Evolutionary conservation across 305 asterid species (phyloP).

Genomic region (Fraxinus angustifolia): DNA sequence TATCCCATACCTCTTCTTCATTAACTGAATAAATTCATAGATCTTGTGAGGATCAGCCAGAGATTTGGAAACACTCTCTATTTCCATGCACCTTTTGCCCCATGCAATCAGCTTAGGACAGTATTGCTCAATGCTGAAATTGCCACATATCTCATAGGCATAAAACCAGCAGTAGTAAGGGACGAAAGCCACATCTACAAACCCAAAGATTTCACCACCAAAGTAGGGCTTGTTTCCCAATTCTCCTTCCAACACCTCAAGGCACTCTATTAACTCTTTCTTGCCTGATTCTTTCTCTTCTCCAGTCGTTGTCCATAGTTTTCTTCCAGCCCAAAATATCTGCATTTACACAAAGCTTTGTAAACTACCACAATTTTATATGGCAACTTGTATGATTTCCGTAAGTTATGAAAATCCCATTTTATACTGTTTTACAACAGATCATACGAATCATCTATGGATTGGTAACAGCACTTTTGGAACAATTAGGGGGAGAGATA

Average conservation of each 20-base stretch:
- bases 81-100: conserved; percentile 49
- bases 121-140: conserved; percentile 30
- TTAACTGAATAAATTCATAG: conserved; percentile 30
- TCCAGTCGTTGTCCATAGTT: conserved; percentile 32
- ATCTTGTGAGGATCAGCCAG: conserved; percentile 36
- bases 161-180: conserved; percentile 39
- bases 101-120: conserved; percentile 42
- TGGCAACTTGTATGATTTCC: neutral
- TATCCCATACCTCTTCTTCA: conserved; percentile 32
- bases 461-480: neutral
- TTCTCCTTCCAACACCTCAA: conserved; percentile 35
- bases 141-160: conserved; percentile 36
- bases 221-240: conserved; percentile 39
- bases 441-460: neutral
- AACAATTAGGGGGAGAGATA: neutral
- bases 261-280: conserved; percentile 22
- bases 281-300: conserved; percentile 45
- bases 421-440: neutral
- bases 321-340: conserved; percentile 28
- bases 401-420: neutral
- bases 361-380: neutral
- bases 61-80: conserved; percentile 40
- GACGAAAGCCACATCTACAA: conserved; percentile 37
- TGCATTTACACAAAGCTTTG: conserved; percentile 4
- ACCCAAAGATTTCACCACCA: conserved; percentile 45